Conservation (phyloP, 1,139 yeast species). For the Suhomyces chickasaworum region DNA sequence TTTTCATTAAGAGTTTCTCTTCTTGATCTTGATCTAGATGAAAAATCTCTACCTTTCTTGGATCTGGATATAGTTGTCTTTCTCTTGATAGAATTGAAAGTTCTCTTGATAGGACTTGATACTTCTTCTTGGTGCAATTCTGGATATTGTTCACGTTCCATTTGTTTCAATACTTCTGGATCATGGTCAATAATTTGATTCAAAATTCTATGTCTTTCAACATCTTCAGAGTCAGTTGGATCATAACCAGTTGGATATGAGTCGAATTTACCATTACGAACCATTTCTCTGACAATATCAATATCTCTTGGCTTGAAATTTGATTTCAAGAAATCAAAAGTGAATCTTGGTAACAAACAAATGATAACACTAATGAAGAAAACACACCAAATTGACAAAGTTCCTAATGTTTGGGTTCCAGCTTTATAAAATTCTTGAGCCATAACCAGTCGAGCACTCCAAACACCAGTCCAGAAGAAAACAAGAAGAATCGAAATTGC, state of each 20-base stretch:
- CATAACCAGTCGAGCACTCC: constrained; percentile 48
- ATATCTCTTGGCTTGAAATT: constrained; percentile 55
- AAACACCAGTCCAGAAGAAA: constrained; percentile 65
- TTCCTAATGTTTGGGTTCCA: constrained; percentile 57
- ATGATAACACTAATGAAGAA: constrained; percentile 49
- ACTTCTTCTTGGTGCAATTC: constrained; percentile 17
- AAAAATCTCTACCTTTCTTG: constrained; percentile 22
- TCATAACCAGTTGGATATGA: constrained; percentile 58
- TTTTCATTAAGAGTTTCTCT: constrained; percentile 35
- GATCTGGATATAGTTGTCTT: constrained; percentile 26
- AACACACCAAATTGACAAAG: constrained; percentile 54
- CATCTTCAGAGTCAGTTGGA: constrained; percentile 56
- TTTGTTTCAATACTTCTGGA: constrained; percentile 38
- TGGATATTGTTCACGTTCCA: constrained; percentile 28
- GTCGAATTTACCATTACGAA: constrained; percentile 46
- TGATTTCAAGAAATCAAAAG: constrained; percentile 47
- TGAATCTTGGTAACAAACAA: constrained; percentile 56
- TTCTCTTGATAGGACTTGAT: constrained; percentile 31
- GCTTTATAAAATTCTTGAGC: constrained; percentile 55
- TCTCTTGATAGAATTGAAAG: constrained; percentile 39
- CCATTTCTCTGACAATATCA: constrained; percentile 57
- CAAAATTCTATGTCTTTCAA: constrained; percentile 45
- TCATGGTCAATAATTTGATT: constrained; percentile 37
- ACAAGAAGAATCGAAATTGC: constrained; percentile 53
- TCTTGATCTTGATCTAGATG: constrained; percentile 33